Evolutionary conservation across 768 basidiomycete species (phyloP), one percentile per base, ranked within the genome.

Genomic region (Tricholoma terreum): DNA sequence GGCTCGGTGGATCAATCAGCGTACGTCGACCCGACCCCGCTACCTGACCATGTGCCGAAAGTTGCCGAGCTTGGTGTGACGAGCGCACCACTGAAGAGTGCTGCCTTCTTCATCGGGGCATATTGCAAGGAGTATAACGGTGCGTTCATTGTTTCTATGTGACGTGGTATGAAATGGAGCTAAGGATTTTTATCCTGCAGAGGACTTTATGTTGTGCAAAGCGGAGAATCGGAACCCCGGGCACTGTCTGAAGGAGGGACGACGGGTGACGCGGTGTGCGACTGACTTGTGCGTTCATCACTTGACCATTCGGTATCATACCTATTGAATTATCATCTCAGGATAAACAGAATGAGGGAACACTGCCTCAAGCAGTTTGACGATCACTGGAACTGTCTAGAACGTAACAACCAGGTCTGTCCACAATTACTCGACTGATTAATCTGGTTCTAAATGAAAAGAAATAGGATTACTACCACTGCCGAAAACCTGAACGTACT

Each of bases 41-140:
- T 87, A 58, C 87, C 90, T 0, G 75, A 76, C 31, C 69, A 82
- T 59, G 65, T 78, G 21, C 94, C 95, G 33, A 86, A 84, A 67
- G 92, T 98, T 35, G 79, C 84, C 58, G 97, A 99, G 74, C 74
- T 99, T 45, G 96, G 95, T 40, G 81, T 78, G 43, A 93, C 93
- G 1, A 95, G 92, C 62, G 97, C 87, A 58, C 97, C 96, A 1
- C 78, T 98, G 67, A 98, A 98, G 79, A 92, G 90, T 64, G 94
- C 96, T 1, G 89, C 93, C 7, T 98, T 98, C 84, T 98, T 98
- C 77, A 86, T 99, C 70, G 97, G 94, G 27, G 88, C 90, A 35
- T 84, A 92, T 71, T 99, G 96, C 84, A 93, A 93, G 74, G 91
- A 94, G 56, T 96, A 86, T 77, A 98, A 96, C 76, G 96, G 96